Conservation (phyloP, 2,329 filamentous ascomycete genomes). For the Alternaria hordeiaustralica region DNA sequence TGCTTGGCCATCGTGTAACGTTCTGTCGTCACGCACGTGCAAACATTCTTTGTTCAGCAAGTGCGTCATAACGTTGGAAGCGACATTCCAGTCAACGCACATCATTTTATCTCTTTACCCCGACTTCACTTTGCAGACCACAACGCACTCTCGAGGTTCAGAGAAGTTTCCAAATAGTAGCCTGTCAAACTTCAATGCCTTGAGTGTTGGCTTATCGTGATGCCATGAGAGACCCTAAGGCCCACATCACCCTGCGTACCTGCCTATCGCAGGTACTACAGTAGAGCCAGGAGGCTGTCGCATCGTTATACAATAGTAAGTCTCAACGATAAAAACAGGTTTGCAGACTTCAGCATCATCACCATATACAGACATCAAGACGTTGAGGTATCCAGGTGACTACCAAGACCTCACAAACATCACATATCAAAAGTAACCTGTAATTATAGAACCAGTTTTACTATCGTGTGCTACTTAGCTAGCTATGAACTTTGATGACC, state of each 20-base stretch:
- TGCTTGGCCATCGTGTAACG: too few species aligned
- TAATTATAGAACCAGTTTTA: not conserved
- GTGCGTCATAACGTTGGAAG: too few species aligned
- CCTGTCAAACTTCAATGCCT: not conserved
- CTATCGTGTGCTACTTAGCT: conserved; percentile 13
- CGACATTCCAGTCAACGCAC: too few species aligned
- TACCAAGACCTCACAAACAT: not conserved
- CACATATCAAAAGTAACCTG: not conserved
- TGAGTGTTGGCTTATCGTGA: not conserved
- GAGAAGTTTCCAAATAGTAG: not conserved
- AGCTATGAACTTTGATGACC: conserved; percentile 7
- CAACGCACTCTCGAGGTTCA: not conserved
- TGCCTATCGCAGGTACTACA: rapidly evolving
- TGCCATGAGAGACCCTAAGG: not conserved
- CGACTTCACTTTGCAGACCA: not conserved
- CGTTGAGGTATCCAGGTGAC: not conserved
- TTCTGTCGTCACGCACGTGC: too few species aligned
- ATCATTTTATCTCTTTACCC: not conserved
- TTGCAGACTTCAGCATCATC: not conserved
- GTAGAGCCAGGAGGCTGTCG: not conserved
- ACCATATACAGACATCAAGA: not conserved
- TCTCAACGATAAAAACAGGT: not conserved
- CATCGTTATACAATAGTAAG: not conserved
- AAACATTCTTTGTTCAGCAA: too few species aligned
- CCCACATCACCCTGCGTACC: not conserved